These are phyloP conservation scores for Wickerhamomyces kurtzmanii DNA, from an alignment of 805 yeast genomes.

Conservation along the genomic window DNA sequence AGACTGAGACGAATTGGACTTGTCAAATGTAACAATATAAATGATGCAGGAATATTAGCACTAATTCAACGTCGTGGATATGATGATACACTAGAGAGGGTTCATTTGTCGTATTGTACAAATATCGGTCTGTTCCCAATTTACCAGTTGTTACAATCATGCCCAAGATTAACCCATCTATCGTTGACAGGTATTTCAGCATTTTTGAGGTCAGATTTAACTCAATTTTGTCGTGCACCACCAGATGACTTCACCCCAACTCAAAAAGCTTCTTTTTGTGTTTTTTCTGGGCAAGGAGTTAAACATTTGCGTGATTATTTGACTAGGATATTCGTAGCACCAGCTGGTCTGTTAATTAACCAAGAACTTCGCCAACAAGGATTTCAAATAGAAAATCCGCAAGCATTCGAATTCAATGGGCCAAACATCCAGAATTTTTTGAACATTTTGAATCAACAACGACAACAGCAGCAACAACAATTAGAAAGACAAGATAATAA, in stretches of 20 bases:
- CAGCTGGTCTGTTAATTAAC: no score
- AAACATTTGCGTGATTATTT: slow-evolving; percentile 63
- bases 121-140: slow-evolving; percentile 74
- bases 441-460: no score
- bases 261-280: slow-evolving; percentile 83
- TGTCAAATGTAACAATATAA: slow-evolving; percentile 82
- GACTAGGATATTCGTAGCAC: slow-evolving; percentile 20
- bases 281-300: slow-evolving; percentile 88
- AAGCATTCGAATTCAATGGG: no score
- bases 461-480: no score
- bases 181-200: slow-evolving; percentile 88
- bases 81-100: slow-evolving; percentile 81
- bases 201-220: slow-evolving; percentile 79
- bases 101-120: slow-evolving; percentile 87
- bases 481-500: no score
- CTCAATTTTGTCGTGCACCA: slow-evolving; percentile 81
- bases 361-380: slow-evolving; percentile 21
- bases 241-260: slow-evolving; percentile 86
- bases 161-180: slow-evolving; percentile 83
- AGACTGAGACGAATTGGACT: slow-evolving; percentile 84
- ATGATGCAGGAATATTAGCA: slow-evolving; percentile 72
- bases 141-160: slow-evolving; percentile 58
- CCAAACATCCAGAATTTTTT: no score
- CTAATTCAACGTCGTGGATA: slow-evolving; percentile 58
- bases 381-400: no score